Evolutionary conservation across 2,329 filamentous ascomycete species (phyloP).

Genomic region (Colletotrichum gigasporum): DNA sequence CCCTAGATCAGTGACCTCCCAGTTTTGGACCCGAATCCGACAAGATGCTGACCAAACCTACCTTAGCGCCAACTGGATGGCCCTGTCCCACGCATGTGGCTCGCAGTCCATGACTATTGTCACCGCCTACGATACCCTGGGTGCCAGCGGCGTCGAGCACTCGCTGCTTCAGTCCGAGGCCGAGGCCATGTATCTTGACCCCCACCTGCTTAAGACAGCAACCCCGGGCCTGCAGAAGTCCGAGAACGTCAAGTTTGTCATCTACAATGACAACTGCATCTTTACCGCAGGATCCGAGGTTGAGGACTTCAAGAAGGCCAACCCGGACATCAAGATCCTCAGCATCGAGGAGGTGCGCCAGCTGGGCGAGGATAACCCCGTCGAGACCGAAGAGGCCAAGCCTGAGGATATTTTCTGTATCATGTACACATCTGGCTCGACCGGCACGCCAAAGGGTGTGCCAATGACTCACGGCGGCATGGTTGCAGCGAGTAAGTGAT

Average conservation of each 20-base stretch:
- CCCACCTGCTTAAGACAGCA: constrained; percentile 75
- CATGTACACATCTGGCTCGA: constrained; percentile 90
- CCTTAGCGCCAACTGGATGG: constrained; percentile 80
- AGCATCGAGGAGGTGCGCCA: constrained; percentile 65
- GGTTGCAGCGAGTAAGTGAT: constrained; percentile 71
- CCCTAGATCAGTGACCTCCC: not conserved
- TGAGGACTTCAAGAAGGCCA: constrained; percentile 63
- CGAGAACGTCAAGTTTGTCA: constrained; percentile 65
- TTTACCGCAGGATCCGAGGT: constrained; percentile 62
- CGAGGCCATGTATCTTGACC: constrained; percentile 87
- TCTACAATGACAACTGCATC: constrained; percentile 69
- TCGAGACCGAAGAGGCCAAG: constrained; percentile 76
- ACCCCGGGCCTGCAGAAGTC: constrained; percentile 64
- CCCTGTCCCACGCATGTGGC: constrained; percentile 77
- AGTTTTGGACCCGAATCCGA: not conserved
- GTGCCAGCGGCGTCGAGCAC: constrained; percentile 84
- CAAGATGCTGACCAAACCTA: constrained; percentile 27
- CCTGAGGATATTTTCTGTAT: constrained; percentile 84
- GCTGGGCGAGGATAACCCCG: constrained; percentile 73
- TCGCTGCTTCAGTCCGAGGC: constrained; percentile 84
- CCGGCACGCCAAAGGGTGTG: constrained; percentile 89
- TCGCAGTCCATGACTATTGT: constrained; percentile 93
- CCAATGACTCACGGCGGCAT: constrained; percentile 84
- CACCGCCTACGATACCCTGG: constrained; percentile 93
- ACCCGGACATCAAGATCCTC: constrained; percentile 62